Conservation (phyloP, 108 stramenopile genomes). For the Poteriospumella lacustris region DNA sequence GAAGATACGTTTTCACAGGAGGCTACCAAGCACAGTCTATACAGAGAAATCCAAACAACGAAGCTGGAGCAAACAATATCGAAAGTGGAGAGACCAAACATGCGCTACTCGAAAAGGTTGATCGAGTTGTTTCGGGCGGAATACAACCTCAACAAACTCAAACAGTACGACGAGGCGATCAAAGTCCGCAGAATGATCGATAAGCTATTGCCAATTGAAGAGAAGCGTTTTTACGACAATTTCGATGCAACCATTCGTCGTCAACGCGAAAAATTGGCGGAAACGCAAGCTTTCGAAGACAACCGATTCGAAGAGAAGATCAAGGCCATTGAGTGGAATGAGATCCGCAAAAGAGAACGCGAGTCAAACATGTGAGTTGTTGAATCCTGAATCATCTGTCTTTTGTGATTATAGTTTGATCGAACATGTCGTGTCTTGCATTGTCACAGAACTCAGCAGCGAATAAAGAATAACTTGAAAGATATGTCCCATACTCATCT, state of each 20-base stretch:
- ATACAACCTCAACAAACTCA: neutral
- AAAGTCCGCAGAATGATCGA: constrained; percentile 14
- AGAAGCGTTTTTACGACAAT: neutral
- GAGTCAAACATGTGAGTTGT: neutral
- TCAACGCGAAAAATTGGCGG: neutral
- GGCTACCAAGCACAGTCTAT: neutral
- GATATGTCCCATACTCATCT: constrained; percentile 2
- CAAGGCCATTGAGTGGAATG: neutral
- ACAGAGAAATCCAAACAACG: neutral
- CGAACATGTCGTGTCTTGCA: neutral
- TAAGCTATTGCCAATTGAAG: neutral
- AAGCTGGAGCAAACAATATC: neutral
- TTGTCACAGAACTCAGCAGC: neutral
- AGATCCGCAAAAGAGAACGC: neutral
- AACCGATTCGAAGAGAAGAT: neutral
- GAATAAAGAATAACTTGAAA: neutral
- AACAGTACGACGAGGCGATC: constrained; percentile 7
- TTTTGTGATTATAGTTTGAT: too few relatives aligned
- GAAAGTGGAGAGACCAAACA: neutral
- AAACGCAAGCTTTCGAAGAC: neutral
- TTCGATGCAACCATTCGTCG: neutral
- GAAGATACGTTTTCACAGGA: neutral
- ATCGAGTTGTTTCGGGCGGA: neutral
- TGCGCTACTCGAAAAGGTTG: constrained; percentile 9
- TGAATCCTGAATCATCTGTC: neutral